Conservation (phyloP, 768 basidiomycete genomes). For the Sarcodon aspratus region DNA sequence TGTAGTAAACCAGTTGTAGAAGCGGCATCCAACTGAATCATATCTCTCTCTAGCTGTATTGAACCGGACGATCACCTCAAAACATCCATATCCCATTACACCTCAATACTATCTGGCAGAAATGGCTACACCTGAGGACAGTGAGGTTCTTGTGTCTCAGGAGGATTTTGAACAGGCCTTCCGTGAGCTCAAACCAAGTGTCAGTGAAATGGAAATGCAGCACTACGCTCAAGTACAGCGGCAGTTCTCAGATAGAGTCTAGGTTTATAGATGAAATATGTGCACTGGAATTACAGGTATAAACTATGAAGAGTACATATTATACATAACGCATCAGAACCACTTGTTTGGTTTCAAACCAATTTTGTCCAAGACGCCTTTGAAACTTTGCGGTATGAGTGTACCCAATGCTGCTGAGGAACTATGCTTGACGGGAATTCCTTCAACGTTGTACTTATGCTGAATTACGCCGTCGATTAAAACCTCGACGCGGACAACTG, state of each 20-base stretch:
- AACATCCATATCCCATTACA: constrained; percentile 61
- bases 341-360: constrained; percentile 43
- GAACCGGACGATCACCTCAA: constrained; percentile 34
- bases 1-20: constrained; percentile 10
- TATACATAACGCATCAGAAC: constrained; percentile 30
- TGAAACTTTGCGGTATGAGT: constrained; percentile 35
- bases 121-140: constrained; percentile 58
- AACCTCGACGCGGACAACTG: constrained; percentile 43
- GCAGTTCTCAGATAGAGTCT: constrained; percentile 41
- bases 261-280: constrained; percentile 18
- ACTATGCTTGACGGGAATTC: constrained; percentile 32
- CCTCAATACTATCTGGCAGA: constrained; percentile 87
- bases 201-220: constrained; percentile 76
- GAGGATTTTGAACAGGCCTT: constrained; percentile 75
- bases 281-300: constrained; percentile 12
- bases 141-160: constrained; percentile 61
- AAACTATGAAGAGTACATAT: constrained; percentile 23
- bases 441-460: constrained; percentile 41
- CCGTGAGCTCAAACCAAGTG: constrained; percentile 60
- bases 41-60: constrained; percentile 11
- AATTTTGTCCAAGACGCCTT: constrained; percentile 42
- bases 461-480: constrained; percentile 45
- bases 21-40: too few species aligned
- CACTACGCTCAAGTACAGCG: constrained; percentile 69
- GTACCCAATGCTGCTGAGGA: constrained; percentile 33